Evolutionary conservation across 2,329 filamentous ascomycete genomes (phyloP), one percentile per base, ranked within the genome.

Genomic region (Ascochyta lentis): DNA sequence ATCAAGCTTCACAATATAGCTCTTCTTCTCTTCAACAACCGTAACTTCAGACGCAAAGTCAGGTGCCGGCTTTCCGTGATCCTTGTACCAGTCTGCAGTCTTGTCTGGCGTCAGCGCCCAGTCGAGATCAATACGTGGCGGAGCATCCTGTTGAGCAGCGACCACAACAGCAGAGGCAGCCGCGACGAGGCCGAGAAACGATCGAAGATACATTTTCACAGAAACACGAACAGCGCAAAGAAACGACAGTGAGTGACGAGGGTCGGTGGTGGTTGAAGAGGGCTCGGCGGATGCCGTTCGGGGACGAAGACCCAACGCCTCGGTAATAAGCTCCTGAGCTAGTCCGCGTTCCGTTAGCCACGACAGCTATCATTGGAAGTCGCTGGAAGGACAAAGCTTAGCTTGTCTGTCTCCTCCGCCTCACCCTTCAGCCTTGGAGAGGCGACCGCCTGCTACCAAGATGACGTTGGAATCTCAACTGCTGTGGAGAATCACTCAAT

Each of bases 1-100:
- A 12, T 66, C 67, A 16, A 72, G 47, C 51, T 73, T 71, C 27
- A 71, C 67, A 4, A 66, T 44, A 45, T 69, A 73, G 35, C 58
- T 67, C 34, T 62, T 67, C 33, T 67, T 62, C 13, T 42, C 27
- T 24, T 65, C 55, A 13, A 66, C 50, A 9, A 60, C 58, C 1
- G 63, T 66, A 35, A 72, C 46, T 13, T 52, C 49, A 27, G 63
- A 47, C 2, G 64, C 65, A 29, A 46, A 37, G 10, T 34, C 23
- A 8, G 53, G 53, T 2, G 45, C 23, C 4, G 53, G 53, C 37
- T 24, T 50, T 15, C 19, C 8, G 4, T 42, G 46, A 26, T 46
- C 35, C 22, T 38, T 50, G 37, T 55, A 55, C 53, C 53, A 55
- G 26, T 55, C 47, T 6, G 57, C 56, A 5, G 60, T 64, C 48